These are phyloP conservation scores for Termitomyces sp. DNA, from an alignment of 768 basidiomycete species.

Conservation along the genomic window DNA sequence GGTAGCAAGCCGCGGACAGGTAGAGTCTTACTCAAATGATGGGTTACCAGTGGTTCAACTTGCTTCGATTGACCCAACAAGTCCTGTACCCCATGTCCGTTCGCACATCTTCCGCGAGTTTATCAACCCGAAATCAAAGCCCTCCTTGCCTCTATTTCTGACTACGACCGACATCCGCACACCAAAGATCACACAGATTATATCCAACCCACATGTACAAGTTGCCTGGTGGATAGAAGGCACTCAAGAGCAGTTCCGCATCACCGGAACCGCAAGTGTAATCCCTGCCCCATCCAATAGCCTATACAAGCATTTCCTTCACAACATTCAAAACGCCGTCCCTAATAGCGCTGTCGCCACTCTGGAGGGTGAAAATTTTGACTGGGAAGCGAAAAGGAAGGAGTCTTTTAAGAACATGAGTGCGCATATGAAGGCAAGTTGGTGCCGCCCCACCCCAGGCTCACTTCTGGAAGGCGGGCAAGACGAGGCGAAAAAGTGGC, in stretches of 20 bases:
- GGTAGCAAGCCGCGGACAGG: neutral
- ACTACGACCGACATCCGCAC: constrained; percentile 71
- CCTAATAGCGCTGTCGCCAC: constrained; percentile 22
- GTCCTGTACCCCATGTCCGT: constrained; percentile 55
- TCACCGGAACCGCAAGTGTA: constrained; percentile 54
- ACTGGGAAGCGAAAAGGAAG: constrained; percentile 68
- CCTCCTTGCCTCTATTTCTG: constrained; percentile 57
- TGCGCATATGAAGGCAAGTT: constrained; percentile 63
- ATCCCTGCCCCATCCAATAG: constrained; percentile 46
- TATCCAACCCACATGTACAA: constrained; percentile 48
- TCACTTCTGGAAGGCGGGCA: constrained; percentile 44
- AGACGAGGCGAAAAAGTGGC: constrained; percentile 64
- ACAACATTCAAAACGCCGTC: constrained; percentile 12
- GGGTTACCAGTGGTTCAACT: constrained; percentile 53
- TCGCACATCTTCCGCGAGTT: constrained; percentile 61
- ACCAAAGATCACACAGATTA: constrained; percentile 62
- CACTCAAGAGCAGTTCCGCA: constrained; percentile 69
- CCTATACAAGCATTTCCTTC: constrained; percentile 29
- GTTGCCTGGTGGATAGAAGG: constrained; percentile 72
- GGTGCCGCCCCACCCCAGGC: constrained; percentile 70
- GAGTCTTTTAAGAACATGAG: constrained; percentile 59
- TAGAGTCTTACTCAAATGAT: neutral
- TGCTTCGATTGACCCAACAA: constrained; percentile 46
- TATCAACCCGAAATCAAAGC: constrained; percentile 37
- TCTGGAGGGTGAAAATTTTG: constrained; percentile 38